phyloP scores from a whole-genome alignment of 106 monocot species.

The Platanthera guangdongensis region DNA sequence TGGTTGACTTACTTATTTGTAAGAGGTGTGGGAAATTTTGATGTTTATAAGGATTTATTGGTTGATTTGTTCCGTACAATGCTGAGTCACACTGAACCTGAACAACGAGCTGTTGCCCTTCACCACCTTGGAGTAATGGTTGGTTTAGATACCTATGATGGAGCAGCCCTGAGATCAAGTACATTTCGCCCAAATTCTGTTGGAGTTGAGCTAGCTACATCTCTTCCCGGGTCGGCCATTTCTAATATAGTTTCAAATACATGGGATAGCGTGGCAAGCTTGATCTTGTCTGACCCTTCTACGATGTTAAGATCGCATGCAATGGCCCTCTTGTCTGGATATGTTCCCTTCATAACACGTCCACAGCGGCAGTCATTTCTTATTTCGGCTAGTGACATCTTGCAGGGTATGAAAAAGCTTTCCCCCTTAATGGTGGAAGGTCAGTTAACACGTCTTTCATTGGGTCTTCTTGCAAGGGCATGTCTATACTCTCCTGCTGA shows the following conservation, averaged over 20 bases:
- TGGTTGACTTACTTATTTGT: conserved; percentile 61
- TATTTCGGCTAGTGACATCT: conserved; percentile 34
- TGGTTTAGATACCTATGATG: conserved; percentile 32
- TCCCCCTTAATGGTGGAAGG: conserved; percentile 32
- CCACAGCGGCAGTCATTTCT: conserved; percentile 67
- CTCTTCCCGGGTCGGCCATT: conserved; percentile 22
- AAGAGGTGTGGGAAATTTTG: conserved; percentile 18
- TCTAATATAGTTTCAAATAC: conserved; percentile 49
- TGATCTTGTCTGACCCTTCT: conserved; percentile 68
- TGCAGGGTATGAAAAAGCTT: conserved; percentile 35
- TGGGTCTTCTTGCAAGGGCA: conserved; percentile 64
- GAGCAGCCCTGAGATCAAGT: conserved; percentile 9
- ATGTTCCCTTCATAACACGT: conserved; percentile 57
- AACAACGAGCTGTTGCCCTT: conserved; percentile 71
- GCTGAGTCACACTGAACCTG: conserved; percentile 82
- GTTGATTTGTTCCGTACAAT: conserved; percentile 61
- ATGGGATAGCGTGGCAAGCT: conserved; percentile 69
- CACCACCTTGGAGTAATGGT: conserved; percentile 74
- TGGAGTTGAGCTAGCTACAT: conserved; percentile 13
- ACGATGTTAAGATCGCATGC: conserved; percentile 55
- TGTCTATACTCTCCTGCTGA: conserved; percentile 77
- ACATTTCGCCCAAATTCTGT: conserved; percentile 20
- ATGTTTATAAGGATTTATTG: conserved; percentile 34
- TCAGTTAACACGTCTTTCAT: conserved; percentile 46
- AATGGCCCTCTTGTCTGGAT: conserved; percentile 63